Percentiles rank a stretch among this genome's conserved stretches.
These are phyloP conservation scores for Claviceps sp. DNA, from an alignment of 2,329 filamentous ascomycete genomes.

Conservation along the genomic window DNA sequence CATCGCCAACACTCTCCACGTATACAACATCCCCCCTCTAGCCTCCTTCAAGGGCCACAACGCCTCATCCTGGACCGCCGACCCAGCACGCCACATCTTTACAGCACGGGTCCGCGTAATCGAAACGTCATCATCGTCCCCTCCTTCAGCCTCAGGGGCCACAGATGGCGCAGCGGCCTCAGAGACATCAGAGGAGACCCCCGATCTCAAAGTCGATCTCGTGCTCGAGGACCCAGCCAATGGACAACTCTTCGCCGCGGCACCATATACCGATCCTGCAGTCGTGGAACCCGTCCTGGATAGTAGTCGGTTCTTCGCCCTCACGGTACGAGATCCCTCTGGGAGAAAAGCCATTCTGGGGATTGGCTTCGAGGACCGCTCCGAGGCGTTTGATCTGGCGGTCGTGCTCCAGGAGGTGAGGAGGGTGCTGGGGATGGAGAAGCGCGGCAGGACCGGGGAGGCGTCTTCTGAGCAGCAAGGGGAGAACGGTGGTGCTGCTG, in stretches of 20 bases:
- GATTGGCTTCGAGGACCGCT: constrained; percentile 76
- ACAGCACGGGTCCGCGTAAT: constrained; percentile 68
- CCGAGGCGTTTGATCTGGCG: constrained; percentile 75
- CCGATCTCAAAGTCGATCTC: constrained; percentile 57
- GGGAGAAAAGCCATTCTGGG: constrained; percentile 69
- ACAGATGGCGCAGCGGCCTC: constrained; percentile 11
- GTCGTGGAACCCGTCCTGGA: constrained; percentile 69
- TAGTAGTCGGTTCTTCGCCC: constrained; percentile 71
- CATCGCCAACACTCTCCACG: constrained; percentile 59
- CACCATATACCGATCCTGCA: constrained; percentile 54
- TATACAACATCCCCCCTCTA: constrained; percentile 78
- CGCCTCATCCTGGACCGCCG: constrained; percentile 63
- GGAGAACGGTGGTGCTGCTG: constrained; percentile 8
- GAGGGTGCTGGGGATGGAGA: constrained; percentile 52
- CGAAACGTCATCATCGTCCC: constrained; percentile 37
- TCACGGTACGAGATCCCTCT: constrained; percentile 63
- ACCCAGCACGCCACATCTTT: constrained; percentile 66
- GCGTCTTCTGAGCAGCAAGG: constrained; percentile 22
- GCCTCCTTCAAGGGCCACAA: constrained; percentile 67
- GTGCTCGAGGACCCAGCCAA: constrained; percentile 63
- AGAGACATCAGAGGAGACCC: constrained; percentile 14
- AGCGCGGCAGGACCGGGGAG: constrained; percentile 15
- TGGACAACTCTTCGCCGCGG: constrained; percentile 70
- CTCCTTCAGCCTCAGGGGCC: neutral
- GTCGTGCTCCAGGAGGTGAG: constrained; percentile 68